Conservation (phyloP, 75 land plant species). For the Selaginella moellendorffii region DNA sequence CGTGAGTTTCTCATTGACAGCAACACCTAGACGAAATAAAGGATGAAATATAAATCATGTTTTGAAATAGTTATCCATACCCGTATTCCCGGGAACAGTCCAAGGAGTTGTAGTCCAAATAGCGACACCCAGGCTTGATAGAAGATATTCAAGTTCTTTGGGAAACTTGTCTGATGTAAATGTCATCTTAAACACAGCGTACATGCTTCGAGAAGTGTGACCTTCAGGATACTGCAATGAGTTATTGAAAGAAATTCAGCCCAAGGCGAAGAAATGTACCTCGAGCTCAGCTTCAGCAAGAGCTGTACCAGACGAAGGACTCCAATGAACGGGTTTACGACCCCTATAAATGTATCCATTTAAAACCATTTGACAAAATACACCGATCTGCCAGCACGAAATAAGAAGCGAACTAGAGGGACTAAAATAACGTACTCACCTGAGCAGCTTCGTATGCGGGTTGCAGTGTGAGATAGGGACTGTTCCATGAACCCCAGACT, state of each 20-base stretch:
- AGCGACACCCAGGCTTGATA: constrained; percentile 60
- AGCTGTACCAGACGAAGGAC: constrained; percentile 96
- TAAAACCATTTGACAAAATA: constrained; percentile 81
- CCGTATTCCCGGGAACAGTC: constrained; percentile 98
- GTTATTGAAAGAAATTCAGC: background rate
- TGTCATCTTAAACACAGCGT: constrained; percentile 60
- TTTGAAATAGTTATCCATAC: constrained; percentile 21
- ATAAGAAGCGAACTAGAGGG: too few species aligned
- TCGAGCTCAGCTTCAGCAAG: constrained; percentile 99
- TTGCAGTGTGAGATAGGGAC: constrained; percentile 80
- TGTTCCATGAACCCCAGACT: constrained; percentile 90
- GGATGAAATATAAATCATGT: background rate
- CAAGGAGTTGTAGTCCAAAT: constrained; percentile 99
- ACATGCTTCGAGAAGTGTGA: constrained; percentile 79
- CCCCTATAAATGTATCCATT: constrained; percentile 90
- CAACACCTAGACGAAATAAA: constrained; percentile 55
- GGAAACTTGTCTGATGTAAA: constrained; percentile 30
- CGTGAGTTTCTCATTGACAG: constrained; percentile 70
- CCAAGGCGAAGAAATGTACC: constrained; percentile 25
- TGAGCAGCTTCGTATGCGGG: constrained; percentile 99
- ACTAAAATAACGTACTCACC: constrained; percentile 27
- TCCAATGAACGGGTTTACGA: constrained; percentile 97
- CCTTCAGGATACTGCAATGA: constrained; percentile 88
- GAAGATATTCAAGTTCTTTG: constrained; percentile 36
- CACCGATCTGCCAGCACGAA: constrained; percentile 65